These are phyloP conservation scores for Cutaneotrichosporon daszewskae DNA, from an alignment of 1,284 basidiomycete genomes.

Conservation along the genomic window DNA sequence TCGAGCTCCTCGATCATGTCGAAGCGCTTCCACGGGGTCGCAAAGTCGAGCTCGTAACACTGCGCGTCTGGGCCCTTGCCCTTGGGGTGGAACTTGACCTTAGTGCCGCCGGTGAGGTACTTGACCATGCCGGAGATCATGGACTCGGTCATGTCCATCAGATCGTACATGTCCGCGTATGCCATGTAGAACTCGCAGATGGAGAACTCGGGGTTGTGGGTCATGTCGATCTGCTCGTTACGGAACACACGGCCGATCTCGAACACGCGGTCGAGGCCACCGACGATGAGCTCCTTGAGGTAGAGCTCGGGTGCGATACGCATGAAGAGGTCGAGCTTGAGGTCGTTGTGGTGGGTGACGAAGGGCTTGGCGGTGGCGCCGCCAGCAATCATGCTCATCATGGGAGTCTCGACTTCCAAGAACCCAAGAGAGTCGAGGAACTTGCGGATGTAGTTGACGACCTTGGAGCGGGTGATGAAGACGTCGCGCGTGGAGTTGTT, in stretches of 20 bases:
- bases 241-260: slow-evolving; percentile 98
- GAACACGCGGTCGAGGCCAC: slow-evolving; percentile 94
- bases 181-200: slow-evolving; percentile 99
- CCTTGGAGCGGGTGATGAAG: slow-evolving; percentile 81
- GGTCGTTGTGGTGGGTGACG: slow-evolving; percentile 97
- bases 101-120: slow-evolving; percentile 76
- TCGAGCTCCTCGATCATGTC: slow-evolving; percentile 98
- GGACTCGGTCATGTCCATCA: slow-evolving; percentile 95
- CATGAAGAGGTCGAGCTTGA: slow-evolving; percentile 95
- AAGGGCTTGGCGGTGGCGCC: slow-evolving; percentile 99
- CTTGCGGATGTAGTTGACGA: slow-evolving; percentile 85
- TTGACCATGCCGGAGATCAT: slow-evolving; percentile 90
- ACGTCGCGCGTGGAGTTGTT: slow-evolving; percentile 84
- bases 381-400: slow-evolving; percentile 95
- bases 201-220: slow-evolving; percentile 94
- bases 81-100: slow-evolving; percentile 84
- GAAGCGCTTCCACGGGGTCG: slow-evolving; percentile 96
- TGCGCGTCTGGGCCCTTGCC: slow-evolving; percentile 66
- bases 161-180: slow-evolving; percentile 97
- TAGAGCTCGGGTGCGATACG: slow-evolving; percentile 97
- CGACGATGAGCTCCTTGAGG: slow-evolving; percentile 95
- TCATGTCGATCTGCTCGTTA: slow-evolving; percentile 98
- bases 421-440: slow-evolving; percentile 91
- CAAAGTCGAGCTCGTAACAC: slow-evolving; percentile 79
- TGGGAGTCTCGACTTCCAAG: slow-evolving; percentile 98